These are phyloP conservation scores for Venturiaceae sp. DNA, from an alignment of 2,329 filamentous ascomycete species.

Conservation along the genomic window DNA sequence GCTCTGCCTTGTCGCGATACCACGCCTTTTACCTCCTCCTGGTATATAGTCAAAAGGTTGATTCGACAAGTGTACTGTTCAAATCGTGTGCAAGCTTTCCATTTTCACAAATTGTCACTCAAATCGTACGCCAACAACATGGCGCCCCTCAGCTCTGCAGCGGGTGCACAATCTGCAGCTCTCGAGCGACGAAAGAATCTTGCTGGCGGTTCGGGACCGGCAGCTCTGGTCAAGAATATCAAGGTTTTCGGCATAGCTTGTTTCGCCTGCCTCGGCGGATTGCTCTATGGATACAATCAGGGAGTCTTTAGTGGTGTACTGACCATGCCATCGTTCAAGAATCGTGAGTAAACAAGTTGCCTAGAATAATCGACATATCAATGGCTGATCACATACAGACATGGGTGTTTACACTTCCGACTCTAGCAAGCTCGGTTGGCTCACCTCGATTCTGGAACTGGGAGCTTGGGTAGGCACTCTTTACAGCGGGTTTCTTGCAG, in stretches of 20 bases:
- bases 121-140: neutral
- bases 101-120: neutral
- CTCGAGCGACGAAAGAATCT: constrained; percentile 30
- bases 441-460: constrained; percentile 59
- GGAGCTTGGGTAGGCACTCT: constrained; percentile 70
- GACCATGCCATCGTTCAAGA: constrained; percentile 37
- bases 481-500: constrained; percentile 61
- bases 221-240: constrained; percentile 40
- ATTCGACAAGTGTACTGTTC: neutral
- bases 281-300: constrained; percentile 61
- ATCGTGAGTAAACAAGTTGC: constrained; percentile 18
- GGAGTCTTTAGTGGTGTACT: constrained; percentile 66
- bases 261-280: constrained; percentile 42
- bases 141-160: constrained; percentile 9
- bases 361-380: neutral
- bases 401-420: constrained; percentile 29
- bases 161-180: constrained; percentile 21
- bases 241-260: constrained; percentile 46
- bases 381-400: constrained; percentile 17
- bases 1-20: neutral
- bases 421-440: constrained; percentile 35
- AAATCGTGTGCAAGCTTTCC: neutral
- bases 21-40: neutral
- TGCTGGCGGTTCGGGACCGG: constrained; percentile 31
- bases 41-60: neutral